Base-by-base conservation (phyloP, 345 rosid species). In the Noccaea bulbosa region DNA sequence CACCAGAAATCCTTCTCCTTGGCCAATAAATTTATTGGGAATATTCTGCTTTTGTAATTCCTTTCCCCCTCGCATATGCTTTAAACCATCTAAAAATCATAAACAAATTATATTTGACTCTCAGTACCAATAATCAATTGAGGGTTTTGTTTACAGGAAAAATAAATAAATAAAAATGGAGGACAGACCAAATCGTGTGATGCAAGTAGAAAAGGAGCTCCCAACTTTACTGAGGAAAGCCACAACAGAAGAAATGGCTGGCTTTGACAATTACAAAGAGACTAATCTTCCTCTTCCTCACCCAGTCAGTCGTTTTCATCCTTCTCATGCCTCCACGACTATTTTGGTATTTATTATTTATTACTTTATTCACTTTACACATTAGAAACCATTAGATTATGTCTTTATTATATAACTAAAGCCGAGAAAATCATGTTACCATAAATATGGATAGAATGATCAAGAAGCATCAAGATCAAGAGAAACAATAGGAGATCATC, bases 221-320 rank as follows among this genome's bases (percentile, higher is more conserved):
- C 96, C 96, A 10, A 20, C 74, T 15, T 83, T 83, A 39, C 71
- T 87, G 60, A 70, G 80, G 49, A 57, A 56, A 59, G 76, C 83
- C 51, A 79, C 87, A 27, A 70, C 86, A 4, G 83, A 82, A 58
- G 84, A 81, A 46, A 71, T 84, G 69, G 49, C 69, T 11, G 86
- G 88, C 43, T 89, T 87, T 35, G 91, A 85, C 57, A 72, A 55
- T 54, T 5, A 67, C 56, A 67, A 53, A 27, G 69, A 66, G 7
- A 66, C 30, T 46, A 33, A 20, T 46, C 59, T 11, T 50, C 52
- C 40, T 30, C 60, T 45, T 55, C 57, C 49, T 52, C 65, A 72
- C 46, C 14, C 1, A 39, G 5, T 30, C 37, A 77, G 69, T 67
- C 80, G 77, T 27, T 77, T 77, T 72, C 80, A 77, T 59, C 80